A percentile compares a stretch with the other conserved stretches of the same genome.
These are phyloP conservation scores for Trametes elegans DNA, from an alignment of 768 basidiomycete genomes.

Conservation along the genomic window DNA sequence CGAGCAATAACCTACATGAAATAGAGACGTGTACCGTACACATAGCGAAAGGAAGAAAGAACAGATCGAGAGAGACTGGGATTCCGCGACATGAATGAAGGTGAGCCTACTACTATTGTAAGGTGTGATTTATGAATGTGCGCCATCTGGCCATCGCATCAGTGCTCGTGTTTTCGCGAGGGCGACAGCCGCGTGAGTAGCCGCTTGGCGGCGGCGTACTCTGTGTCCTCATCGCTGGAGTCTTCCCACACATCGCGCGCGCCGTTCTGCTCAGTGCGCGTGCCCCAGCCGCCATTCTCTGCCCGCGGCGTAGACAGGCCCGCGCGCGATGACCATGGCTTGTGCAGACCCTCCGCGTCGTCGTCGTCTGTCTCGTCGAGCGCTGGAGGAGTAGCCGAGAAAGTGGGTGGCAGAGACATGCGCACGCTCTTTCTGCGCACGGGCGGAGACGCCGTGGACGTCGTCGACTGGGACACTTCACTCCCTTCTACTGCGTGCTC, in stretches of 20 bases:
- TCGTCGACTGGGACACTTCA: slow-evolving; percentile 30
- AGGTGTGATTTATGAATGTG: too few relatives aligned
- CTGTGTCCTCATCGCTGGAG: slow-evolving; percentile 69
- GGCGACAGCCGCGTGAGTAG: slow-evolving; percentile 49
- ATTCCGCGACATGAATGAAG: too few relatives aligned
- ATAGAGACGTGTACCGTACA: too few relatives aligned
- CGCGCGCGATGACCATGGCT: slow-evolving; percentile 23
- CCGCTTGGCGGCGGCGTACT: slow-evolving; percentile 56
- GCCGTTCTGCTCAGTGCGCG: slow-evolving; percentile 18
- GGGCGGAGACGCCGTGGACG: slow-evolving; percentile 27
- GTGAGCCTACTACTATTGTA: too few relatives aligned
- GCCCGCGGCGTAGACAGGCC: slow-evolving; percentile 17
- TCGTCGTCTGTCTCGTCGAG: slow-evolving; percentile 46
- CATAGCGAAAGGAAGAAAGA: too few relatives aligned
- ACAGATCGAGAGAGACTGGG: too few relatives aligned
- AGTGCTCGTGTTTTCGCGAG: slow-evolving; percentile 29
- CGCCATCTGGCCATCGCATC: too few relatives aligned
- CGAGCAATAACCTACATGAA: too few relatives aligned
- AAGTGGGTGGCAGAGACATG: slow-evolving; percentile 74
- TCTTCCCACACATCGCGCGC: slow-evolving; percentile 61
- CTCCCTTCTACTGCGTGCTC: slow-evolving; percentile 21
- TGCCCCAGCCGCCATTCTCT: slow-evolving; percentile 20
- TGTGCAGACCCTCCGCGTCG: slow-evolving; percentile 25
- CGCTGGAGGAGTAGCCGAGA: slow-evolving; percentile 69
- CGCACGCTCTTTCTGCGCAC: slow-evolving; percentile 67